Evolutionary conservation across 2,329 filamentous ascomycete genomes (phyloP), one percentile per base, ranked within the genome.

Genomic region (Fusarium staphyleae): DNA sequence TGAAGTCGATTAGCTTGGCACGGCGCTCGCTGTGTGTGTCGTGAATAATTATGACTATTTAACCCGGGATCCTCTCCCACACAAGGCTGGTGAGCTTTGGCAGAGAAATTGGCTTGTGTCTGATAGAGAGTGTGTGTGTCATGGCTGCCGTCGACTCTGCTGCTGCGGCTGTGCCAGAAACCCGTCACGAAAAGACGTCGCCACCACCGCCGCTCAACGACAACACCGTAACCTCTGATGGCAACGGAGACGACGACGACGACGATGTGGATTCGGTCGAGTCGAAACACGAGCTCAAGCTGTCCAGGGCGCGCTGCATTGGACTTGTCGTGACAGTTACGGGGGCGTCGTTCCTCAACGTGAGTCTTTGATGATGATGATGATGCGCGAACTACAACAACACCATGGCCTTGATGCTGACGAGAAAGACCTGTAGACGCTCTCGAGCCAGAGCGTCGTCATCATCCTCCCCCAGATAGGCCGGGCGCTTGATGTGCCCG

Each of bases 391-490:
- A 4, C 19, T 22, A 4, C 19, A 22, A 22, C 19, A 22, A 4
- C 19, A 22, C 19, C 19, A 22, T 22, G 4, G 19, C 19, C n/a
- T n/a, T n/a, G n/a, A n/a, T n/a, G n/a, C n/a, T n/a, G n/a, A n/a
- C n/a, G n/a, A n/a, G n/a, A n/a, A 22, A 22, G 4, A 22, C 14
- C 7, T n/a, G 5, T 5, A 69, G 67, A 69, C 65, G 5, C 66
- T 69, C 40, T 52, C 66, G n/a, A 61, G 65, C 28, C 66, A 69
- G 16, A 68, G 63, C 19, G 66, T 69, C 26, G 63, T 69, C 43
- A 69, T 61, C 22, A 62, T 66, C 73, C 67, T 88, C 13, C 85
- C 85, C 0, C 81, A 78, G n/a, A 86, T 88, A 28, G 82, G 83
- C 30, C 65, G 74, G 19, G 80, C 81, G 10, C 74, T 88, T 4